Conservation (phyloP, 2,329 filamentous ascomycete species). For the Fusarium torreyae region DNA sequence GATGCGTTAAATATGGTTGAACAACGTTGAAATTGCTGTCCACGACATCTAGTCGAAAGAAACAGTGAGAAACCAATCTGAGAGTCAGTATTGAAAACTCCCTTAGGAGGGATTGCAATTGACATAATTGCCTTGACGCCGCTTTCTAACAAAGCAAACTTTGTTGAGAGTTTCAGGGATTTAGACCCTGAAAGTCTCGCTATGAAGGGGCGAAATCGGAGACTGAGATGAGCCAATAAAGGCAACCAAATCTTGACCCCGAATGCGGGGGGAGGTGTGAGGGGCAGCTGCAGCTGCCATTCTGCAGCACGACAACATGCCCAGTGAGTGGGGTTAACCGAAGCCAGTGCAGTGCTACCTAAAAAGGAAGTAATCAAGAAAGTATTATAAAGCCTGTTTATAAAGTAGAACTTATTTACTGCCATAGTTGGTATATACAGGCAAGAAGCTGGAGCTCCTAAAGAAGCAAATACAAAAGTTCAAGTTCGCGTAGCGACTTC, state of each 20-base stretch:
- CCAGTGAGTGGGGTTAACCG: constrained; percentile 1
- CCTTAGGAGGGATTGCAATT: background rate
- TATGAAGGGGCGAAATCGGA: constrained; percentile 23
- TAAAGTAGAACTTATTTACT: background rate
- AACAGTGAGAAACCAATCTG: background rate
- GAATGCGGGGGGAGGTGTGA: constrained; percentile 47
- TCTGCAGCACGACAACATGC: constrained; percentile 11
- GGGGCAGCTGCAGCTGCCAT: constrained; percentile 41
- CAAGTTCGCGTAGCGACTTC: constrained; percentile 15
- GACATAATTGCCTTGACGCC: background rate
- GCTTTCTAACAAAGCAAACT: background rate
- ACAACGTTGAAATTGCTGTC: background rate
- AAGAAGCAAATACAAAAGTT: background rate
- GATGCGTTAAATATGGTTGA: background rate
- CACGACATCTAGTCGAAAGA: background rate
- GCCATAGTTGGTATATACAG: background rate
- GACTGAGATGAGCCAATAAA: constrained; percentile 34
- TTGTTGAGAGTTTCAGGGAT: constrained; percentile 43
- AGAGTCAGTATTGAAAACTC: background rate
- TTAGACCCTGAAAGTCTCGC: constrained; percentile 35
- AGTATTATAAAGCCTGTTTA: no score
- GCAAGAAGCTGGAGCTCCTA: background rate
- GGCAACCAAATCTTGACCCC: constrained; percentile 29
- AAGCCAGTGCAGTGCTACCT: background rate
- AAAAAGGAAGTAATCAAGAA: no score